These are phyloP conservation scores for Dryadomyces quercivorus DNA, from an alignment of 2,329 filamentous ascomycete genomes.

Conservation along the genomic window DNA sequence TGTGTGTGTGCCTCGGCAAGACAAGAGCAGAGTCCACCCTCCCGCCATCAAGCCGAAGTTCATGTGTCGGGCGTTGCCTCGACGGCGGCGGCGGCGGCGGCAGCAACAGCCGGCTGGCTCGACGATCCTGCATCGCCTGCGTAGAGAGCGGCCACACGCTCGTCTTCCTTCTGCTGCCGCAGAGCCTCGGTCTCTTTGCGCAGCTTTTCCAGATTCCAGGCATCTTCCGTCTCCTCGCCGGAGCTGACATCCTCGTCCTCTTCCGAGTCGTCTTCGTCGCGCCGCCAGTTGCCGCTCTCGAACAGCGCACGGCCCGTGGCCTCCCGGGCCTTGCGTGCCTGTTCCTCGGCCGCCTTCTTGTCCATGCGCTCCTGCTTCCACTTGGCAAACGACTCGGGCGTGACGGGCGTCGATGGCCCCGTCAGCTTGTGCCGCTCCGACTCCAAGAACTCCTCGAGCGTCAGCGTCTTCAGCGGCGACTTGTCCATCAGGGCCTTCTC, in stretches of 20 bases:
- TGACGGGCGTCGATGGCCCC: slow-evolving; percentile 85
- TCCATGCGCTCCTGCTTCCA: slow-evolving; percentile 93
- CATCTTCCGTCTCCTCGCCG: slow-evolving; percentile 18
- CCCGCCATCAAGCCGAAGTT: background rate
- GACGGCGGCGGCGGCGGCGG: slow-evolving; percentile 2
- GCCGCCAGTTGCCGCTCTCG: slow-evolving; percentile 87
- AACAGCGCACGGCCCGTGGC: slow-evolving; percentile 91
- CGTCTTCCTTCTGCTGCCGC: slow-evolving; percentile 64
- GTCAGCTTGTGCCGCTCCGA: slow-evolving; percentile 92
- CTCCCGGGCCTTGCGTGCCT: slow-evolving; percentile 84
- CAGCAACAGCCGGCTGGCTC: slow-evolving; percentile 4
- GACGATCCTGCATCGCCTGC: slow-evolving; percentile 1
- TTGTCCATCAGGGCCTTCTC: slow-evolving; percentile 97
- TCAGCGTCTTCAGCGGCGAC: slow-evolving; percentile 85
- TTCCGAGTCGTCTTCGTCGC: slow-evolving; percentile 49
- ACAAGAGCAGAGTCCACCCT: background rate
- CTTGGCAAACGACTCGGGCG: slow-evolving; percentile 80
- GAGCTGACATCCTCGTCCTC: slow-evolving; percentile 47
- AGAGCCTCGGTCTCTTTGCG: slow-evolving; percentile 74
- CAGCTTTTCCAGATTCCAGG: slow-evolving; percentile 74
- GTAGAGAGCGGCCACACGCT: slow-evolving; percentile 33
- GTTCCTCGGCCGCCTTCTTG: slow-evolving; percentile 92
- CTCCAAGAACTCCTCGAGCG: slow-evolving; percentile 93
- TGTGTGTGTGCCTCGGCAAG: background rate
- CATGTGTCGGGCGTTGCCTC: slow-evolving; percentile 17